Conservation (phyloP, 139 green algal genomes). For the Marvania coccoides region DNA sequence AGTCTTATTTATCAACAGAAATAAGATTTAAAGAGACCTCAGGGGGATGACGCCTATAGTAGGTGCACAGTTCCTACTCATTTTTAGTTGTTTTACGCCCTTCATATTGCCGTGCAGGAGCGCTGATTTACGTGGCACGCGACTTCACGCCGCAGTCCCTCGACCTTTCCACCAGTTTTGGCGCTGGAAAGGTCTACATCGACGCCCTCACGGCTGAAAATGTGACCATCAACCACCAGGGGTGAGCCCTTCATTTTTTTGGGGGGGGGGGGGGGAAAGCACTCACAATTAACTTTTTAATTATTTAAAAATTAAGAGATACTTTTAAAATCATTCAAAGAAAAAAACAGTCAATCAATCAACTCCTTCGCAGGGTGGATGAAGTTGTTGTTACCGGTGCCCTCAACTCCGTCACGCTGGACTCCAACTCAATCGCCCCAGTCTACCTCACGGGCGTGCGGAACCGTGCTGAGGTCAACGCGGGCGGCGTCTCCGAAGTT, state of each 20-base stretch:
- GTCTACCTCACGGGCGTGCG: background rate
- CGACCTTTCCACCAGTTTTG: background rate
- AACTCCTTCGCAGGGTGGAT: slow-evolving; percentile 6
- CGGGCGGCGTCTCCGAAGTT: background rate
- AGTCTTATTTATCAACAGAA: too few species aligned
- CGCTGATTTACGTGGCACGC: slow-evolving; percentile 3
- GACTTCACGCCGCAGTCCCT: slow-evolving; percentile 6
- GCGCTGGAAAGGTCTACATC: slow-evolving; percentile 12
- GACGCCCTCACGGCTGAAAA: background rate
- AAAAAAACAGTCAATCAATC: too few species aligned
- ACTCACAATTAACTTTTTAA: background rate
- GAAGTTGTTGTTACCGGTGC: slow-evolving; percentile 3
- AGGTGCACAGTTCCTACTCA: too few species aligned
- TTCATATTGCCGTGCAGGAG: slow-evolving; percentile 4
- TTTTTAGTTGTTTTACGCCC: too few species aligned
- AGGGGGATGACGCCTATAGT: too few species aligned
- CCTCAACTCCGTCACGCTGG: slow-evolving; percentile 4
- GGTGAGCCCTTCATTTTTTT: background rate
- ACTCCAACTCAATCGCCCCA: background rate
- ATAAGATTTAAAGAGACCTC: too few species aligned
- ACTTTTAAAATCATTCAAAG: background rate
- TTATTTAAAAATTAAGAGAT: background rate
- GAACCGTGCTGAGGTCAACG: background rate
- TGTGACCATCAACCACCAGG: background rate
- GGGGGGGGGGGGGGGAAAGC: background rate